Evolutionary conservation across 1,139 yeast species (phyloP).

Genomic region (Kodamaea fungicola): DNA sequence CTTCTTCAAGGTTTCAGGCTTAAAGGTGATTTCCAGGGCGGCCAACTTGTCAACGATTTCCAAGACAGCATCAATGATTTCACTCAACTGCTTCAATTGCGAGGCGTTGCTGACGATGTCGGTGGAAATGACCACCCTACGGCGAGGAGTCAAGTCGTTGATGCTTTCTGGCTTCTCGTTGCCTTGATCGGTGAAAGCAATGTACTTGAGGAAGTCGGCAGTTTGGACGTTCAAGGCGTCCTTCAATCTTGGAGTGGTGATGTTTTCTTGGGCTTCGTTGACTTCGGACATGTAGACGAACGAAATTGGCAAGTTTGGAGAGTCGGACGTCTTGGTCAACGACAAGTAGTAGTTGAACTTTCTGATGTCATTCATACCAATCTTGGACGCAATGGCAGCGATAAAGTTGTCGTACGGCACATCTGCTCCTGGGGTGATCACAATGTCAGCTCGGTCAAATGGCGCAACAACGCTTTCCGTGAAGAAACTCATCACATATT

Average conservation of each 20-base stretch:
- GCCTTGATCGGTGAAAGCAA: conserved; percentile 84
- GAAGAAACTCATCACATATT: conserved; percentile 55
- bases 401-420: conserved; percentile 64
- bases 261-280: conserved; percentile 69
- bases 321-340: conserved; percentile 75
- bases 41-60: conserved; percentile 52
- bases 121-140: conserved; percentile 54
- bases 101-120: conserved; percentile 42
- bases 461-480: conserved; percentile 48
- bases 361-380: conserved; percentile 75
- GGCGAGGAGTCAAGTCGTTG: conserved; percentile 49
- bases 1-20: conserved; percentile 72
- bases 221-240: conserved; percentile 51
- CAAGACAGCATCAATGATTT: conserved; percentile 51
- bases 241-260: conserved; percentile 49
- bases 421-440: conserved; percentile 56
- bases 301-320: conserved; percentile 63
- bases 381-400: conserved; percentile 81
- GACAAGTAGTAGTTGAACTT: conserved; percentile 77
- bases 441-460: conserved; percentile 59
- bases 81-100: conserved; percentile 46
- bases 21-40: conserved; percentile 43
- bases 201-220: conserved; percentile 53
- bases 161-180: conserved; percentile 58
- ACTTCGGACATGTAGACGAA: conserved; percentile 90